A percentile compares a stretch with the other conserved stretches of the same genome.
phyloP scores from a whole-genome alignment of 148 eudicot species.

The Fagopyrum esculentum region DNA sequence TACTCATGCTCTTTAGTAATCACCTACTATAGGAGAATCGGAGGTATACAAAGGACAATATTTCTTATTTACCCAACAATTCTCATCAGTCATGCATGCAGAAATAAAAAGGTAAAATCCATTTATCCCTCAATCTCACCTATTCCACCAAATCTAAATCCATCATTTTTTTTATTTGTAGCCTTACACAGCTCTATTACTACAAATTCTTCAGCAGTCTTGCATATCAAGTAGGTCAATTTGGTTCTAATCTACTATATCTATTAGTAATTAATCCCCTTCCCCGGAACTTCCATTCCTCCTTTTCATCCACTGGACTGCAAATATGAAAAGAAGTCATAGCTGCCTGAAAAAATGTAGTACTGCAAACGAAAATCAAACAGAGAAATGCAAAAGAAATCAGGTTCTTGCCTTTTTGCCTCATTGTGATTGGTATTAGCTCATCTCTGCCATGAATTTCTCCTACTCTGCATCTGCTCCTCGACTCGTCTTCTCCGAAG shows the following conservation, averaged over 20 bases:
- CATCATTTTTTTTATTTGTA: neutral
- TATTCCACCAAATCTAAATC: neutral
- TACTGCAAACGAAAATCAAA: neutral
- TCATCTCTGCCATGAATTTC: slow-evolving; percentile 90
- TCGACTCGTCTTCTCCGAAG: slow-evolving; percentile 38
- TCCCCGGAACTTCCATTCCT: neutral
- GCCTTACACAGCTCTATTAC: neutral
- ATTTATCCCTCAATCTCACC: no score
- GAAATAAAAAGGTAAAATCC: no score
- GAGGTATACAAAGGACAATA: no score
- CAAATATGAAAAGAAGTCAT: neutral
- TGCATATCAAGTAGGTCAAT: no score
- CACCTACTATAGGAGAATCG: no score
- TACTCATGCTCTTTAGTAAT: neutral
- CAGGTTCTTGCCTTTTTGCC: slow-evolving; percentile 22
- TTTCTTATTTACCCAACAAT: neutral
- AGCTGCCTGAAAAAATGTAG: neutral
- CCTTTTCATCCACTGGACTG: neutral
- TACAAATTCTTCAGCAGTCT: no score
- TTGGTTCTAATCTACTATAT: neutral
- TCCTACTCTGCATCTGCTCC: slow-evolving; percentile 65
- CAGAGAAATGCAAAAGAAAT: neutral
- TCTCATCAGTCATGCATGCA: neutral
- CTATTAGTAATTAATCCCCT: no score
- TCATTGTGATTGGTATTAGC: slow-evolving; percentile 21